Percentiles rank a stretch among this genome's conserved stretches.
phyloP scores from a whole-genome alignment of 495 filamentous ascomycete genomes.

The Aspergillus taichungensis region DNA sequence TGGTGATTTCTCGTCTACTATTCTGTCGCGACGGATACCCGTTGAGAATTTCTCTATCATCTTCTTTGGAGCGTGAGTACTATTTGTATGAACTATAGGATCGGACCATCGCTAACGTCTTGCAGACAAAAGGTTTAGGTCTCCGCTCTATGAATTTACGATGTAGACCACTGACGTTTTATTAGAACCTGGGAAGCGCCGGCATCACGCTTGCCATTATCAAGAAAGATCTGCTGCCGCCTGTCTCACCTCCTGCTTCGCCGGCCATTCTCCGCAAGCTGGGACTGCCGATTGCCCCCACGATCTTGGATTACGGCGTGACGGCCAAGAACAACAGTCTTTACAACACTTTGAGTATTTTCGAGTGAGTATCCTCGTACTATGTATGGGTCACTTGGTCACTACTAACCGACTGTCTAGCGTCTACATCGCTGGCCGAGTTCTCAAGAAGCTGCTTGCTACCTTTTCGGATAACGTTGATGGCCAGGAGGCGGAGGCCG shows the following conservation, averaged over 20 bases:
- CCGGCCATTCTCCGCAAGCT: slow-evolving; percentile 62
- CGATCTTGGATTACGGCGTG: slow-evolving; percentile 71
- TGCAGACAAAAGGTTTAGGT: slow-evolving; percentile 47
- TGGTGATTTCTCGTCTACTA: slow-evolving; percentile 77
- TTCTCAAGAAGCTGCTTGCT: slow-evolving; percentile 58
- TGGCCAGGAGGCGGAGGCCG: slow-evolving; percentile 41
- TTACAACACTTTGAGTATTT: slow-evolving; percentile 93
- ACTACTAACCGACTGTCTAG: slow-evolving; percentile 15
- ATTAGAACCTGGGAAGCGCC: slow-evolving; percentile 66
- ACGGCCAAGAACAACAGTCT: slow-evolving; percentile 82
- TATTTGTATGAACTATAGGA: no score
- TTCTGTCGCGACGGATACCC: slow-evolving; percentile 53
- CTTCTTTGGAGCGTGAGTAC: slow-evolving; percentile 29
- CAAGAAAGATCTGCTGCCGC: slow-evolving; percentile 65
- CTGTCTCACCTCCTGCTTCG: slow-evolving; percentile 44
- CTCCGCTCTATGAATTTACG: no score
- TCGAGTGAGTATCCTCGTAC: slow-evolving; percentile 46
- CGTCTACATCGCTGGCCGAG: slow-evolving; percentile 79
- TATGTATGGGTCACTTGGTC: background rate
- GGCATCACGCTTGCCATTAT: slow-evolving; percentile 80
- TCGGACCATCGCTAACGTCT: slow-evolving; percentile 34
- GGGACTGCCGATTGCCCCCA: slow-evolving; percentile 59
- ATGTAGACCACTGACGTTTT: no score
- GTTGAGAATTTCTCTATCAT: slow-evolving; percentile 56
- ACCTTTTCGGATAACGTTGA: slow-evolving; percentile 22